Evolutionary conservation across 164 flowering plant species (phyloP).

Genomic region (Magnolia officinalis): DNA sequence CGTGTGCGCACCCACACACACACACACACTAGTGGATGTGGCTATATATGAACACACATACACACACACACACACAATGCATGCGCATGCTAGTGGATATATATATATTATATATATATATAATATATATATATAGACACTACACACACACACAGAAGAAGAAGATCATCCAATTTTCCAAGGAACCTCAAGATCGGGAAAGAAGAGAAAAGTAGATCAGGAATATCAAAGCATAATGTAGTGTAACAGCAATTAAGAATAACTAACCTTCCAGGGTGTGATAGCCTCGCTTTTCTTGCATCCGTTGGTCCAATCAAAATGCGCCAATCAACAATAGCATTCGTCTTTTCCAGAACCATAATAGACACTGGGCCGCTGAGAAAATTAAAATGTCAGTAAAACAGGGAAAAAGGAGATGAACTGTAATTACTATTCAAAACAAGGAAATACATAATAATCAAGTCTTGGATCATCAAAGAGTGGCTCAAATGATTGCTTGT

Average conservation of each 20-base stretch:
- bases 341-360: slow-evolving; percentile 78
- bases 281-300: slow-evolving; percentile 66
- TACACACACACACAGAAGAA: too few relatives aligned
- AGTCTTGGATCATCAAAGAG: background rate
- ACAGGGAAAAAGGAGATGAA: background rate
- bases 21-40: too few relatives aligned
- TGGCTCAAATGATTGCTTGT: background rate
- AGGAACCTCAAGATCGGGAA: background rate
- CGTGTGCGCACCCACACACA: too few relatives aligned
- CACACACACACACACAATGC: too few relatives aligned
- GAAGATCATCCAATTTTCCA: background rate
- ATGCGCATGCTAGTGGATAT: too few relatives aligned
- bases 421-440: background rate
- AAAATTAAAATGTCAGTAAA: slow-evolving; percentile 2
- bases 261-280: slow-evolving; percentile 71
- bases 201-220: background rate
- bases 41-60: too few relatives aligned
- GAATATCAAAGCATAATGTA: slow-evolving; percentile 4
- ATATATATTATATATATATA: too few relatives aligned
- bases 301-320: slow-evolving; percentile 87
- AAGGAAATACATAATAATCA: background rate
- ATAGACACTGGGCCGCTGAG: slow-evolving; percentile 69
- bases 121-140: too few relatives aligned
- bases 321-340: slow-evolving; percentile 90
- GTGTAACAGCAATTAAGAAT: background rate